Conservation (phyloP, 208 protist species). For the Trypanosoma avium region DNA sequence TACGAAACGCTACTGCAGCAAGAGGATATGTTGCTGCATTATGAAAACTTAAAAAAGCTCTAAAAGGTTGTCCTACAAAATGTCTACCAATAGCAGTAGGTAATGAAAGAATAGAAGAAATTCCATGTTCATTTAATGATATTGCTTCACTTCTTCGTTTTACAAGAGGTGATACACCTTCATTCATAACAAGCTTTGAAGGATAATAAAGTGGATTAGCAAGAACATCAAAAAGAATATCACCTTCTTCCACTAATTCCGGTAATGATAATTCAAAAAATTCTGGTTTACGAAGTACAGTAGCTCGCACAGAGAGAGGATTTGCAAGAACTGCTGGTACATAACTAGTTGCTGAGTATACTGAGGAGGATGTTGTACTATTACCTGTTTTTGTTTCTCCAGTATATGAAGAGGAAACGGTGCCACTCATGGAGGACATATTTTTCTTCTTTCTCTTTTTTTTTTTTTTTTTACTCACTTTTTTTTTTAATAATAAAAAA, state of each 20-base stretch:
- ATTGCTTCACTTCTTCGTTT: constrained; percentile 9
- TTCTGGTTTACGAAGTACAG: constrained; percentile 47
- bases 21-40: constrained; percentile 68
- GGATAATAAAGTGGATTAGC: constrained; percentile 28
- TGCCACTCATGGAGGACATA: background rate
- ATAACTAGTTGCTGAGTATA: constrained; percentile 22
- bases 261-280: constrained; percentile 32
- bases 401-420: too few relatives aligned
- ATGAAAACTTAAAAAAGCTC: constrained; percentile 64
- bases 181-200: background rate
- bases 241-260: constrained; percentile 61
- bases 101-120: constrained; percentile 50
- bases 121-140: constrained; percentile 18
- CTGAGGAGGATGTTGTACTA: background rate
- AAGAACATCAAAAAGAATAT: constrained; percentile 67
- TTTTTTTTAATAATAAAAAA: background rate
- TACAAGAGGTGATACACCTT: background rate
- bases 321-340: constrained; percentile 41
- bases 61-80: constrained; percentile 53
- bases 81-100: constrained; percentile 50
- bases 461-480: background rate
- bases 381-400: background rate
- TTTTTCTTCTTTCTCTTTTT: constrained; percentile 1
- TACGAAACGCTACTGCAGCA: constrained; percentile 25
- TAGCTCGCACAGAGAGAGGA: constrained; percentile 56